Conservation (phyloP, 2,329 filamentous ascomycete species). For the Verticillium alfalfae region DNA sequence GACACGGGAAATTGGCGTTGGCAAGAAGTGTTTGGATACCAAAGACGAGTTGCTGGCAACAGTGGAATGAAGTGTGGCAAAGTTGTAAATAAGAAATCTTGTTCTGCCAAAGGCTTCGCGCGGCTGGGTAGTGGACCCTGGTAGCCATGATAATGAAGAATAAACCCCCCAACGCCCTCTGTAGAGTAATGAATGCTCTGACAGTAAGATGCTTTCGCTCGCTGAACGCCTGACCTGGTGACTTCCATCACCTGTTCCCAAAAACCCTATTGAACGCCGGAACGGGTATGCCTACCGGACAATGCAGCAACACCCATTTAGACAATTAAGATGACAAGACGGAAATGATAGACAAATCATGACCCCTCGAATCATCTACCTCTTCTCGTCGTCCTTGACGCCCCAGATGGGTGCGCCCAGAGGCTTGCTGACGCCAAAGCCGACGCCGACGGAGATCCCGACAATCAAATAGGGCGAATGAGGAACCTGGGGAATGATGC, state of each 20-base stretch:
- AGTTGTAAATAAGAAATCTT: neutral
- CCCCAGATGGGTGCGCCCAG: constrained; percentile 55
- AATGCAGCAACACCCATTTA: neutral
- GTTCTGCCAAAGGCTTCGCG: neutral
- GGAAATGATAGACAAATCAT: neutral
- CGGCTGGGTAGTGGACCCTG: neutral
- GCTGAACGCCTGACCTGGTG: neutral
- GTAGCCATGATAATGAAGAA: neutral
- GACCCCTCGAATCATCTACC: neutral
- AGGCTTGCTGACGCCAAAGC: constrained; percentile 56
- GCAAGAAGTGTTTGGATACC: neutral
- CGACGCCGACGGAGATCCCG: constrained; percentile 48
- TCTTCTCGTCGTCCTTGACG: constrained; percentile 16
- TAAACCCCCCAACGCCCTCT: neutral
- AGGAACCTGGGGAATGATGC: too few species aligned
- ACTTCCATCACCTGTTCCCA: neutral
- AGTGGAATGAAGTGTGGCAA: neutral
- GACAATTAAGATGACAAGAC: neutral
- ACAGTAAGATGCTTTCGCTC: neutral
- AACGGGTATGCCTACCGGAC: neutral
- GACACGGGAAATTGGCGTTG: neutral
- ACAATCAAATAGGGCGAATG: too few species aligned
- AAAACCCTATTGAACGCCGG: neutral
- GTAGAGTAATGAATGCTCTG: neutral
- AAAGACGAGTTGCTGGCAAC: neutral